phyloP scores from a whole-genome alignment of 1,284 basidiomycete species.

The Anthracocystis panici-leucophaei region DNA sequence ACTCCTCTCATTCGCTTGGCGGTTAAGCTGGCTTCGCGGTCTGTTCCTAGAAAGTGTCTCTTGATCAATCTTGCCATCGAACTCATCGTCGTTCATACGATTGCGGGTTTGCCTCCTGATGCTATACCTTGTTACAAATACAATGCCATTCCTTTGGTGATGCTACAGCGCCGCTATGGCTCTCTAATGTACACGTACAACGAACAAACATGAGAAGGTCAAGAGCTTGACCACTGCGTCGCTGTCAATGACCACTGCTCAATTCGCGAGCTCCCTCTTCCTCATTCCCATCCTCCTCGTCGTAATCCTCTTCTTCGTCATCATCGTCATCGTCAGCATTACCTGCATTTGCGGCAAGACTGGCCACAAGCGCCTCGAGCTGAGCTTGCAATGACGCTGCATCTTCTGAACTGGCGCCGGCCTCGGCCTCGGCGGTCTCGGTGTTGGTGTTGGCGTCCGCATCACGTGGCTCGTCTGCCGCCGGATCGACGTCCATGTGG shows the following conservation, averaged over 20 bases:
- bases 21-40: neutral
- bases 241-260: neutral
- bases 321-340: constrained; percentile 35
- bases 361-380: constrained; percentile 57
- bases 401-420: constrained; percentile 7
- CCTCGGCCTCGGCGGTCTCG: neutral
- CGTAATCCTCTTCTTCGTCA: constrained; percentile 22
- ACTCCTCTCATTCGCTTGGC: neutral
- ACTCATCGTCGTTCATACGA: neutral
- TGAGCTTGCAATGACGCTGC: constrained; percentile 53
- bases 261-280: too few relatives aligned
- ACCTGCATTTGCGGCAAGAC: constrained; percentile 50
- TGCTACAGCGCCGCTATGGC: constrained; percentile 12
- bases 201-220: neutral
- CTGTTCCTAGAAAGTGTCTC: neutral
- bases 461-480: constrained; percentile 8
- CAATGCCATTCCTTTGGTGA: constrained; percentile 17
- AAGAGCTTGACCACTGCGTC: neutral
- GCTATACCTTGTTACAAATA: constrained; percentile 24
- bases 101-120: neutral
- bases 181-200: constrained; percentile 10
- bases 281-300: constrained; percentile 10
- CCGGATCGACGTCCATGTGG: constrained; percentile 28
- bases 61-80: neutral
- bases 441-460: neutral